Base-by-base conservation (phyloP, 75 land plant genomes). In the Picea glauca region DNA sequence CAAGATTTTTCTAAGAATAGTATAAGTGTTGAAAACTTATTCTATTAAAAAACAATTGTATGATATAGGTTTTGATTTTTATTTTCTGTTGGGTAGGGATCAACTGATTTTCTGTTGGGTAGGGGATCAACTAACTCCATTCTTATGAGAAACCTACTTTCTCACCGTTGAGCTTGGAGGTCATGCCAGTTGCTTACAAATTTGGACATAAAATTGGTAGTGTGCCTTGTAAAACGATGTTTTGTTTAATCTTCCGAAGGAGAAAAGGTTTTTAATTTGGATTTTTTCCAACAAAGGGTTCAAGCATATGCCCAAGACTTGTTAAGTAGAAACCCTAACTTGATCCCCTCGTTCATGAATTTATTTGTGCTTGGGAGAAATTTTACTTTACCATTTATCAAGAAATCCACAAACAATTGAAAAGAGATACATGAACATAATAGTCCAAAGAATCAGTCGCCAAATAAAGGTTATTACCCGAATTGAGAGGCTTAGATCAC, bases 401-500 rank as follows among this genome's bases (percentile, higher is more conserved):
- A n/a, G 20, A n/a, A 26, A n/a, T 9, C 15, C n/a, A 17, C 31
- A 43, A 40, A 43, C 26, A n/a, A 74, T 21, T 33, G 11, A 17
- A 13, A 21, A 74, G n/a, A 46, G 38, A 50, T 21, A 31, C 32
- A 74, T 6, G 17, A 58, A 21, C 30, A 15, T 18, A 5, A 6
- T 17, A 8, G 1, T 21, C 38, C 58, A 43, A 74, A 43, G 30
- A 40, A 21, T 13, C 13, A 31, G 18, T 21, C 15, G 38, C 58
- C 17, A 20, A 17, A 6, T 20, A 54, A 21, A 75, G 77, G 31
- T 75, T 17, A 12, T 77, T 77, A 89, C 91, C 87, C 15, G 76
- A 21, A 84, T 72, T 13, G 91, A 87, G 23, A 80, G 63, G 65
- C 81, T 89, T 30, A 54, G 46, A 14, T 81, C 68, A 13, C 40